phyloP scores from a whole-genome alignment of 495 filamentous ascomycete species.

The Gamarada debralockiae region DNA sequence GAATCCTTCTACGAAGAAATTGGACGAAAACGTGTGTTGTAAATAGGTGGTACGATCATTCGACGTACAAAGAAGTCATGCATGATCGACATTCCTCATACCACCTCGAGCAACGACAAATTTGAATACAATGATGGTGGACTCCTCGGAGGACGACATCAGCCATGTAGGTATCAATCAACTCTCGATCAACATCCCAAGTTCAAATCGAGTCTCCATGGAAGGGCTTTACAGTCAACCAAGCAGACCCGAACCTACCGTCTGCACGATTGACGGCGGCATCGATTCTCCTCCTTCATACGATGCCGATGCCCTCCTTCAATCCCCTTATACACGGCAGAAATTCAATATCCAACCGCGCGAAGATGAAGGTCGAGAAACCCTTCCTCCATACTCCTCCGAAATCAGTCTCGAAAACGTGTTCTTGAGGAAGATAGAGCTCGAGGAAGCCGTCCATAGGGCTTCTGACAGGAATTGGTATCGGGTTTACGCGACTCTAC shows the following conservation, averaged over 20 bases:
- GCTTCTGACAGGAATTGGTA: slow-evolving; percentile 51
- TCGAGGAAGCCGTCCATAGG: slow-evolving; percentile 50
- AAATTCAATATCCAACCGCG: slow-evolving; percentile 34
- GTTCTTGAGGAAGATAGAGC: slow-evolving; percentile 53
- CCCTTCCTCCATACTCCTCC: slow-evolving; percentile 52
- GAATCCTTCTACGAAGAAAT: too few relatives aligned
- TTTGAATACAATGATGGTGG: too few relatives aligned
- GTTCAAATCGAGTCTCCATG: neutral
- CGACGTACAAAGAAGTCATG: too few relatives aligned
- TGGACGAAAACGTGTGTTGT: too few relatives aligned
- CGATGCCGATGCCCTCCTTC: slow-evolving; percentile 32
- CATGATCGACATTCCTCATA: too few relatives aligned
- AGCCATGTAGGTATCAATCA: neutral
- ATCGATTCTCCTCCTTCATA: slow-evolving; percentile 13
- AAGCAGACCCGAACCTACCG: neutral
- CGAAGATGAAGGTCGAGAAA: slow-evolving; percentile 39
- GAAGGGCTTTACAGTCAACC: neutral
- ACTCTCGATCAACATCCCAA: neutral
- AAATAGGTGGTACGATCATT: too few relatives aligned
- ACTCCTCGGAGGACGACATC: too few relatives aligned
- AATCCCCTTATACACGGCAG: slow-evolving; percentile 16
- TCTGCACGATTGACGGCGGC: too few relatives aligned
- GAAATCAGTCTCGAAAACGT: slow-evolving; percentile 47
- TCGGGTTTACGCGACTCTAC: slow-evolving; percentile 51
- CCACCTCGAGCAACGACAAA: too few relatives aligned